These are phyloP conservation scores for Trichosporon asahii DNA, from an alignment of 1,284 basidiomycete species.

Conservation along the genomic window DNA sequence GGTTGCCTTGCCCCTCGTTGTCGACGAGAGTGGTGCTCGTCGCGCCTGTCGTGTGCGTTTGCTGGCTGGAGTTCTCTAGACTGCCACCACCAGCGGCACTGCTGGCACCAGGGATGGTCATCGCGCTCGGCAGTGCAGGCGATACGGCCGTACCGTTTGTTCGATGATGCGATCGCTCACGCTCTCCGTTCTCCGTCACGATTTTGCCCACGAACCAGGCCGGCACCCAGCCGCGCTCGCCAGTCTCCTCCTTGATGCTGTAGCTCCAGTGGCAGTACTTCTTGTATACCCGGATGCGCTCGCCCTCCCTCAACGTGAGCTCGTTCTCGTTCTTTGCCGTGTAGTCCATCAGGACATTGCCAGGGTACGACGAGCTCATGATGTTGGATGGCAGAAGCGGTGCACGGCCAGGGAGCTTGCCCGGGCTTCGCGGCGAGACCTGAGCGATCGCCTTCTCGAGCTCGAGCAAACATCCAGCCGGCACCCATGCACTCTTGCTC, in stretches of 20 bases:
- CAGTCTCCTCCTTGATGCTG: constrained; percentile 77
- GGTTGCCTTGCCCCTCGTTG: neutral
- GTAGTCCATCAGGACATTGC: constrained; percentile 92
- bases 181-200: neutral
- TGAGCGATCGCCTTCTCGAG: constrained; percentile 64
- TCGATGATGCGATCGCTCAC: neutral
- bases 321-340: constrained; percentile 85
- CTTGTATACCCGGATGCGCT: constrained; percentile 87
- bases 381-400: constrained; percentile 83
- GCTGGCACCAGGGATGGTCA: neutral
- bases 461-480: constrained; percentile 83
- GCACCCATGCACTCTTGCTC: constrained; percentile 78
- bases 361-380: constrained; percentile 89
- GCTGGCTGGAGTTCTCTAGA: neutral
- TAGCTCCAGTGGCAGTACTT: constrained; percentile 97
- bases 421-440: constrained; percentile 26
- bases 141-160: neutral
- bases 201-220: constrained; percentile 52
- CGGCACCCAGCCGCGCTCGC: constrained; percentile 88
- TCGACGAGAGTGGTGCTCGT: neutral
- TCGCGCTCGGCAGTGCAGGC: neutral
- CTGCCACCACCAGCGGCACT: neutral
- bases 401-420: constrained; percentile 33
- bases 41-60: neutral
- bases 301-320: constrained; percentile 77